A percentile compares a stretch with the other conserved stretches of the same genome.
Conservation (phyloP, 2,329 filamentous ascomycete genomes). For the Diplodia corticola region DNA sequence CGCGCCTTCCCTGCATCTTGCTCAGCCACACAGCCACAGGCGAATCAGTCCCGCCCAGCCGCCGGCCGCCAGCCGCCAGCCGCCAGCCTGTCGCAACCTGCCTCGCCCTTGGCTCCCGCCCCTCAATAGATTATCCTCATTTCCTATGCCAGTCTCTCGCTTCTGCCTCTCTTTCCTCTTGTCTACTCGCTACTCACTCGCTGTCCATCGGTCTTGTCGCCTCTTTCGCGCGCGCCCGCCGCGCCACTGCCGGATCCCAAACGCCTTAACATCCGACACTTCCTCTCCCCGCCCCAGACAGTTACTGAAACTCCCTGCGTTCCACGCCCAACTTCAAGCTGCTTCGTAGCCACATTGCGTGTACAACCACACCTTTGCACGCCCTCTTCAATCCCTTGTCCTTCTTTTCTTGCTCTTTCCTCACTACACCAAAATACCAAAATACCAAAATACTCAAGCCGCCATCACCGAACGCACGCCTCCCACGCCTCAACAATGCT, state of each 20-base stretch:
- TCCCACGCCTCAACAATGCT: slow-evolving; percentile 7
- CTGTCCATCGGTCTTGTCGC: not conserved
- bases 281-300: not conserved
- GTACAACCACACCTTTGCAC: not conserved
- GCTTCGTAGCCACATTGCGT: not conserved
- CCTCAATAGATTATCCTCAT: not conserved
- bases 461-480: not conserved
- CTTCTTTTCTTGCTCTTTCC: not conserved
- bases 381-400: not conserved
- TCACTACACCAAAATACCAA: not conserved
- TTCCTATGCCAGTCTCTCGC: not conserved
- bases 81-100: not conserved
- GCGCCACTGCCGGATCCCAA: not conserved
- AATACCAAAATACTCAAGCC: not conserved
- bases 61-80: not conserved
- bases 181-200: not conserved
- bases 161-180: not conserved
- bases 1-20: not conserved
- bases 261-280: not conserved
- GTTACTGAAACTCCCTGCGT: slow-evolving; percentile 7
- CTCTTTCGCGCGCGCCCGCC: not conserved
- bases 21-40: not conserved
- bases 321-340: not conserved
- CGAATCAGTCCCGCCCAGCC: not conserved
- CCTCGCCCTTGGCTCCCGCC: not conserved